A percentile compares a stretch with the other conserved stretches of the same genome.
Evolutionary conservation across 345 rosid genomes (phyloP).

Genomic region (Salix suchowensis): DNA sequence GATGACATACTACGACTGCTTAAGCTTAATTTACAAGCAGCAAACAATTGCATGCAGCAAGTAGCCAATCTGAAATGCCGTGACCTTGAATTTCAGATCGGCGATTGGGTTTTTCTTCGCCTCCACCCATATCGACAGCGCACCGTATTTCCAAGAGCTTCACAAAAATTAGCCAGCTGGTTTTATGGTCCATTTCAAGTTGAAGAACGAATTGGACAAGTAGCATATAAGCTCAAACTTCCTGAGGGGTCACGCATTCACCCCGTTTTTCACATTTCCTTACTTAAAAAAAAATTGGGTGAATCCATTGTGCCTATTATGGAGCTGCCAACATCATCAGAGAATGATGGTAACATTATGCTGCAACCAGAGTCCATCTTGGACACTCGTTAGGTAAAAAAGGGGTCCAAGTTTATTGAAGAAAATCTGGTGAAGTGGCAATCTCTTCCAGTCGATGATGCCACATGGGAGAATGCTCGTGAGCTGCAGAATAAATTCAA

Average conservation of each 20-base stretch:
- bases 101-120: background rate
- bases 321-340: background rate
- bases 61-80: background rate
- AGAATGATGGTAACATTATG: no score
- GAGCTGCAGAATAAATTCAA: background rate
- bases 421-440: background rate
- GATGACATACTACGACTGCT: background rate
- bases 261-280: background rate
- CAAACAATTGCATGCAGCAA: no score
- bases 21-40: background rate
- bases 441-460: background rate
- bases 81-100: background rate
- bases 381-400: no score
- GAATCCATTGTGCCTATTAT: background rate
- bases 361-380: background rate
- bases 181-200: background rate
- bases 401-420: no score
- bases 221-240: background rate
- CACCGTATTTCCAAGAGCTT: background rate
- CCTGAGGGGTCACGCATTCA: background rate
- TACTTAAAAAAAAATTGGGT: background rate
- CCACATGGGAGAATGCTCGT: background rate
- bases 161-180: background rate
- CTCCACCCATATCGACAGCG: background rate
- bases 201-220: background rate